phyloP scores from a whole-genome alignment of 2,329 filamentous ascomycete species.

The Trichophyton mentagrophytes region DNA sequence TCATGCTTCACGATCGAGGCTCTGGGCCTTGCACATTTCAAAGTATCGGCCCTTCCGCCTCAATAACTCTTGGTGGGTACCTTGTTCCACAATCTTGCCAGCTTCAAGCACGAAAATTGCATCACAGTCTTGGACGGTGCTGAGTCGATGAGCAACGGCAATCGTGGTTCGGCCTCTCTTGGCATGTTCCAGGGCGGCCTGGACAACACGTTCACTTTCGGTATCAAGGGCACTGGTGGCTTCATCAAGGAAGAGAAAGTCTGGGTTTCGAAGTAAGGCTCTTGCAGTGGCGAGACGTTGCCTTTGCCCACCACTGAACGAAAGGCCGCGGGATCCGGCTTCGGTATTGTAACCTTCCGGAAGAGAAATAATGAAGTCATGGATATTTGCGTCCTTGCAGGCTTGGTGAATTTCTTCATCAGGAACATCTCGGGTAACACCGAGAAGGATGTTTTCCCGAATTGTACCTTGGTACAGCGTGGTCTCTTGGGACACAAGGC shows the following conservation, averaged over 20 bases:
- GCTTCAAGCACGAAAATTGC: slow-evolving; percentile 55
- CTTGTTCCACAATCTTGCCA: slow-evolving; percentile 28
- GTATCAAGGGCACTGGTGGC: slow-evolving; percentile 32
- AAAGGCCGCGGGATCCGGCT: slow-evolving; percentile 23
- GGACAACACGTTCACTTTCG: slow-evolving; percentile 24
- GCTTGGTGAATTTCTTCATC: slow-evolving; percentile 24
- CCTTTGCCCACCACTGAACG: slow-evolving; percentile 28
- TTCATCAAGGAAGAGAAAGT: slow-evolving; percentile 32
- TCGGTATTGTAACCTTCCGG: slow-evolving; percentile 26
- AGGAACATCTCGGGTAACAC: slow-evolving; percentile 21
- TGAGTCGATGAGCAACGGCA: slow-evolving; percentile 76
- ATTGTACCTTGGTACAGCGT: slow-evolving; percentile 59
- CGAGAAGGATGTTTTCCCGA: slow-evolving; percentile 56
- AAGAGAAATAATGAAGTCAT: slow-evolving; percentile 28
- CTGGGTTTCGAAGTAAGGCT: slow-evolving; percentile 29
- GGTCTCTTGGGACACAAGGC: slow-evolving; percentile 63
- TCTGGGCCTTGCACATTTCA: slow-evolving; percentile 20
- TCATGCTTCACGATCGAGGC: slow-evolving; percentile 12
- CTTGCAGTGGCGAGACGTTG: slow-evolving; percentile 34
- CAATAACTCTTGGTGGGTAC: slow-evolving; percentile 30
- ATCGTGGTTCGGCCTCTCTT: slow-evolving; percentile 71
- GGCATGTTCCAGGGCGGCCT: slow-evolving; percentile 29
- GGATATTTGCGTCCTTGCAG: slow-evolving; percentile 26
- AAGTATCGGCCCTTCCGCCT: slow-evolving; percentile 21
- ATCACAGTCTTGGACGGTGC: slow-evolving; percentile 73